A percentile compares a stretch with the other conserved stretches of the same genome.
Evolutionary conservation across 2,329 filamentous ascomycete genomes (phyloP).

Genomic region (Sporothrix inflata): DNA sequence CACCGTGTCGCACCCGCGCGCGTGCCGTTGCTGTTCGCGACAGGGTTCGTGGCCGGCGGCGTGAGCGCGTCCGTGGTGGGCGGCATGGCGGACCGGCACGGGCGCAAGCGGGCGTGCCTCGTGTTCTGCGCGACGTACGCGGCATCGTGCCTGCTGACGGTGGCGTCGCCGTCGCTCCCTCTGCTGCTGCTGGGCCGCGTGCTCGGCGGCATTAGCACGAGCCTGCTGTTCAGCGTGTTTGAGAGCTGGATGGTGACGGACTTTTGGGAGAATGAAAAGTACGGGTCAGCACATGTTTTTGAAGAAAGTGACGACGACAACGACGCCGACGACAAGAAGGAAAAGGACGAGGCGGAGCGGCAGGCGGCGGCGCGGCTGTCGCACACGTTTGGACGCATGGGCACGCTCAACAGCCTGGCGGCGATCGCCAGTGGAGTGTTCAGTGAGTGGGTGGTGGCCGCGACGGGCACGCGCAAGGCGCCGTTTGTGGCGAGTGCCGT

Average conservation of each 20-base stretch:
- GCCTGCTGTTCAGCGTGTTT: slow-evolving; percentile 61
- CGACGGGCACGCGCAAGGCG: slow-evolving; percentile 52
- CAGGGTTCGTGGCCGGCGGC: slow-evolving; percentile 51
- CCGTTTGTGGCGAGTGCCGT: slow-evolving; percentile 50
- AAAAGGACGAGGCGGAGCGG: slow-evolving; percentile 41
- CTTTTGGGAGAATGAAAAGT: slow-evolving; percentile 49
- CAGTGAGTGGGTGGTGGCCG: slow-evolving; percentile 54
- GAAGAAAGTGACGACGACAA: slow-evolving; percentile 27
- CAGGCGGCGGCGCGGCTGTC: slow-evolving; percentile 44
- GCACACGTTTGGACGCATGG: slow-evolving; percentile 55
- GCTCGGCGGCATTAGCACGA: slow-evolving; percentile 59
- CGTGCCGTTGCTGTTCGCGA: slow-evolving; percentile 48
- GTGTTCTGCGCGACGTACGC: slow-evolving; percentile 58
- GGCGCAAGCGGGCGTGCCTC: slow-evolving; percentile 57
- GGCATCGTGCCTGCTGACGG: slow-evolving; percentile 52
- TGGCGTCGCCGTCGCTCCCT: slow-evolving; percentile 38
- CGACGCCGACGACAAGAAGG: neutral
- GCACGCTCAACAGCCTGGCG: slow-evolving; percentile 57
- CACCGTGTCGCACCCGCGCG: slow-evolving; percentile 37
- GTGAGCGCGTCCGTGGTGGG: slow-evolving; percentile 52
- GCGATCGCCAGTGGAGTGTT: slow-evolving; percentile 57
- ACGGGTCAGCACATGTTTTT: slow-evolving; percentile 25
- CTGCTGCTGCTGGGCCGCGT: slow-evolving; percentile 57
- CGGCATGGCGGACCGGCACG: slow-evolving; percentile 53
- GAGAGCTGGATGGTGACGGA: slow-evolving; percentile 66